Evolutionary conservation across 2,329 filamentous ascomycete species (phyloP).

Genomic region (Cordyceps pruinosa): DNA sequence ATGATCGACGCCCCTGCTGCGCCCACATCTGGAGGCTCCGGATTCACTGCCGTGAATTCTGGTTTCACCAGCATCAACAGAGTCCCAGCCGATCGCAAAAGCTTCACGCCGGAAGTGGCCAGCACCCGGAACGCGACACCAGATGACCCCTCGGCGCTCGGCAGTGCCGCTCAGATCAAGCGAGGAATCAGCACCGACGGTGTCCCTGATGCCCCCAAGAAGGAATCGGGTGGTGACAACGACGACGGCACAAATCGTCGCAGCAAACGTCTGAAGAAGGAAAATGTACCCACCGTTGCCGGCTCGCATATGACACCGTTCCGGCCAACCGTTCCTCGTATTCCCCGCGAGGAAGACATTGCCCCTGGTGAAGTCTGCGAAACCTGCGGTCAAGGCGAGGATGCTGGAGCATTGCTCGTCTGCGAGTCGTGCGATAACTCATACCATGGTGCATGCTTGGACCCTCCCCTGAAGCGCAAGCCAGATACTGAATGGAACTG

Average conservation of each 20-base stretch:
- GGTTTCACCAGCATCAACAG: conserved; percentile 65
- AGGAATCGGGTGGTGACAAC: conserved; percentile 48
- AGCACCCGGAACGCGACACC: conserved; percentile 53
- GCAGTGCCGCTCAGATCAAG: conserved; percentile 60
- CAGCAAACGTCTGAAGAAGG: conserved; percentile 88
- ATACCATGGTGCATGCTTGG: conserved; percentile 81
- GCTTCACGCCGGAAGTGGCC: conserved; percentile 58
- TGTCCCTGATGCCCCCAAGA: conserved; percentile 37
- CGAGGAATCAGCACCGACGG: conserved; percentile 63
- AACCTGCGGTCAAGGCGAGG: conserved; percentile 73
- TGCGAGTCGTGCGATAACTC: conserved; percentile 91
- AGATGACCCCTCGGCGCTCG: conserved; percentile 43
- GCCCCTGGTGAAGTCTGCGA: conserved; percentile 66
- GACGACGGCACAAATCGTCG: conserved; percentile 63
- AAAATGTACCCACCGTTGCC: conserved; percentile 73
- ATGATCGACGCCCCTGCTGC: conserved; percentile 40
- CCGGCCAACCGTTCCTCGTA: conserved; percentile 68
- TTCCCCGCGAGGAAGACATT: conserved; percentile 47
- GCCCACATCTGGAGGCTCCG: conserved; percentile 41
- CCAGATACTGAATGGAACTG: conserved; percentile 94
- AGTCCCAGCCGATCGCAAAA: conserved; percentile 40
- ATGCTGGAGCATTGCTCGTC: conserved; percentile 61
- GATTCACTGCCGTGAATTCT: conserved; percentile 37
- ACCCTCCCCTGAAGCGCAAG: conserved; percentile 70
- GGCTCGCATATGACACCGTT: conserved; percentile 96